A percentile compares a stretch with the other conserved stretches of the same genome.
These are phyloP conservation scores for Yamadazyma spencermartinsiae DNA, from an alignment of 1,139 yeast genomes.

Conservation along the genomic window DNA sequence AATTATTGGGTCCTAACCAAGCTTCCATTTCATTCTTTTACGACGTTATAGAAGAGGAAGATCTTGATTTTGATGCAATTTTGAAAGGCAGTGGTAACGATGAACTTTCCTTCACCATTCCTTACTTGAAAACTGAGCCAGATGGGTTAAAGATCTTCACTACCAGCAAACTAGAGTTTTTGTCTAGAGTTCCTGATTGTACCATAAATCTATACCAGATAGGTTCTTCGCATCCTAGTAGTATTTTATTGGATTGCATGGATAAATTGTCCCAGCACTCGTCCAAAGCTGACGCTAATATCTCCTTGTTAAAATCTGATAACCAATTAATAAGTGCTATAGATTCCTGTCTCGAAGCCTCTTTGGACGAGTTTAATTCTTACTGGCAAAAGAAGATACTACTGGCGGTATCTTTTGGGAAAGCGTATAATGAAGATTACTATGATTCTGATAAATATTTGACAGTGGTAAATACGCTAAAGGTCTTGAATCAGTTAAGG, in stretches of 20 bases:
- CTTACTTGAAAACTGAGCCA: slow-evolving; percentile 48
- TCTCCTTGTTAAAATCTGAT: slow-evolving; percentile 56
- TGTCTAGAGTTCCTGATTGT: slow-evolving; percentile 61
- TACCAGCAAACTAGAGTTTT: slow-evolving; percentile 55
- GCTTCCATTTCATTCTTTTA: slow-evolving; percentile 52
- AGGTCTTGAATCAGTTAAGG: slow-evolving; percentile 71
- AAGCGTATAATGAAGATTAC: slow-evolving; percentile 52
- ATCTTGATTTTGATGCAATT: slow-evolving; percentile 33
- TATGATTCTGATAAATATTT: slow-evolving; percentile 63
- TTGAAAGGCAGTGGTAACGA: slow-evolving; percentile 22
- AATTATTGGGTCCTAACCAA: slow-evolving; percentile 71
- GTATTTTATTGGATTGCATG: slow-evolving; percentile 79
- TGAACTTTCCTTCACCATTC: slow-evolving; percentile 33
- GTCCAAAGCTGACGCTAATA: slow-evolving; percentile 82
- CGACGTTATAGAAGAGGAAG: slow-evolving; percentile 37
- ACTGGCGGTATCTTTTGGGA: slow-evolving; percentile 86
- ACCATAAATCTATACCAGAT: slow-evolving; percentile 69
- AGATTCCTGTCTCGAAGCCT: slow-evolving; percentile 69
- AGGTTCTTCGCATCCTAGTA: slow-evolving; percentile 83
- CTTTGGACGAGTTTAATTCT: slow-evolving; percentile 74
- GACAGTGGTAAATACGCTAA: slow-evolving; percentile 55
- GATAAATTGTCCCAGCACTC: slow-evolving; percentile 70
- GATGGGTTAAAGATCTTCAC: slow-evolving; percentile 78
- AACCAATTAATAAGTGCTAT: slow-evolving; percentile 61
- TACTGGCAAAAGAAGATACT: slow-evolving; percentile 78